Conservation (phyloP, 2,329 filamentous ascomycete genomes). For the Cladophialophora immunda region DNA sequence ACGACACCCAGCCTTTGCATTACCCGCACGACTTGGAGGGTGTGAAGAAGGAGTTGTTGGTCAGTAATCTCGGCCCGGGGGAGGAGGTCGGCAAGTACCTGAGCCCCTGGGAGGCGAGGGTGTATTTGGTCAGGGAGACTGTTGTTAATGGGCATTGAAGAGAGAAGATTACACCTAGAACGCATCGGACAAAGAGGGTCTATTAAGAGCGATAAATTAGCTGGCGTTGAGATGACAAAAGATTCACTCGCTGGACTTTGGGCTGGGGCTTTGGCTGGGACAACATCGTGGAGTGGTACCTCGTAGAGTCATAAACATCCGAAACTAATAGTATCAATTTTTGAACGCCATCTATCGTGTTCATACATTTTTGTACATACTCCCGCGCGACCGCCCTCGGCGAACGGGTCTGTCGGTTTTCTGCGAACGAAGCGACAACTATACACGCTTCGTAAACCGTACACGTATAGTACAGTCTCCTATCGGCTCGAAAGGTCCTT, state of each 20-base stretch:
- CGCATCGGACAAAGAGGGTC: too few relatives aligned
- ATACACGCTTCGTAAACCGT: not conserved
- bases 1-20: slow-evolving; percentile 37
- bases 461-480: not conserved
- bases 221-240: not conserved
- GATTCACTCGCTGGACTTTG: not conserved
- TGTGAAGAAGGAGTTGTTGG: slow-evolving; percentile 32
- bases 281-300: not conserved
- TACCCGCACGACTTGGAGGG: slow-evolving; percentile 32
- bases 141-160: slow-evolving; percentile 31
- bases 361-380: not conserved
- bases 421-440: not conserved
- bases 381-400: not conserved
- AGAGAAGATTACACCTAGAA: not conserved
- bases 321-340: not conserved
- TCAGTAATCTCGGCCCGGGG: slow-evolving; percentile 27
- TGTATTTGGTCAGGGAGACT: slow-evolving; percentile 34
- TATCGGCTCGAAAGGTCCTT: not conserved
- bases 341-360: not conserved
- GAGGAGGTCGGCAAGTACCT: slow-evolving; percentile 37
- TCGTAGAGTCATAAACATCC: not conserved
- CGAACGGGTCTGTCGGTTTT: not conserved
- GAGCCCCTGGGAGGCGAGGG: slow-evolving; percentile 40
- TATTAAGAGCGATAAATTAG: not conserved
- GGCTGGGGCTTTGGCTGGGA: not conserved